Evolutionary conservation across 2,329 filamentous ascomycete species (phyloP), one percentile per base, ranked within the genome.

Genomic region (Tolypocladium inflatum): DNA sequence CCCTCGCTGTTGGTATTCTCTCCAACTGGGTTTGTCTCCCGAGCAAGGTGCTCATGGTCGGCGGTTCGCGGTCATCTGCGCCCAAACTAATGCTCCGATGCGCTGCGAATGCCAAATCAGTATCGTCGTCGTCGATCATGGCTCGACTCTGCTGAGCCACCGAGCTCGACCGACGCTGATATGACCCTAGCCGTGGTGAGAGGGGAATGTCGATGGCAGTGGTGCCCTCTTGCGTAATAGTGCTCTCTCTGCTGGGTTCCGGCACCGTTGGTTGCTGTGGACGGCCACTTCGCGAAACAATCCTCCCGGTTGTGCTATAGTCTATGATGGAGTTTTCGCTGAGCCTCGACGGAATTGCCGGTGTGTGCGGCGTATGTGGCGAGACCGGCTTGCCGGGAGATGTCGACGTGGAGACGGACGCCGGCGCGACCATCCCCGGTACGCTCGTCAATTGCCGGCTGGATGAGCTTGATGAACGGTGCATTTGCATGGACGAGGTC

Each of bases 371-470:
- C 0, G 90, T 96, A 68, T 93, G 91, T 11, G 89, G 91, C 3
- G 91, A 96, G 21, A 95, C 82, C 0, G 91, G 90, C 66, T 96
- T 96, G 58, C 89, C 90, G 1, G 92, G 92, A 11, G 92, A 97
- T 0, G 91, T 93, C 1, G 90, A 93, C 13, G 87, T 87, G 4
- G 92, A 97, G 63, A 91, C 79, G 0, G 89, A 91, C 5, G 87
- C 88, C 1, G 91, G 80, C 56, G 90, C 88, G 17, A 75, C 73
- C 71, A 91, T 90, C 60, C 88, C 79, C 3, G 83, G 81, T 3
- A 85, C 79, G 61, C 83, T 84, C 11, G 79, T 75, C 54, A 86
- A 66, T 58, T 85, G 83, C 35, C 83, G 75, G 63, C 83, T 86
- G 0, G 83, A 86, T 0, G 91, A 90, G 59, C 84, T 89, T 5